A percentile compares a stretch with the other conserved stretches of the same genome.
These are phyloP conservation scores for Phytophthora pinifolia DNA, from an alignment of 352 stramenopile genomes.

Conservation along the genomic window DNA sequence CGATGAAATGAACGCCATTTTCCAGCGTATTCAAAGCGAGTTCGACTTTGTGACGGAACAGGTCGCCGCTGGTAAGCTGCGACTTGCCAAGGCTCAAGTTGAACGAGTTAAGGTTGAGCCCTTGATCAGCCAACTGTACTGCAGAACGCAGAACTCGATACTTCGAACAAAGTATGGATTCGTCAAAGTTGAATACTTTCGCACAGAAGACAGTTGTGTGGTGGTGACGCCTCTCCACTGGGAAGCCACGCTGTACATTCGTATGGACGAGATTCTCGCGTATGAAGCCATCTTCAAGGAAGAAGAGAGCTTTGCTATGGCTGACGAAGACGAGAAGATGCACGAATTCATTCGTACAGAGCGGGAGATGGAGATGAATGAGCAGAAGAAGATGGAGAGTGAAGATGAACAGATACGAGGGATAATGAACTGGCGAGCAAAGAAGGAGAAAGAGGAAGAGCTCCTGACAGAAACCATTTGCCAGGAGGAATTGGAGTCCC, in stretches of 20 bases:
- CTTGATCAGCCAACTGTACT: slow-evolving; percentile 45
- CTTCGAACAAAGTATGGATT: slow-evolving; percentile 53
- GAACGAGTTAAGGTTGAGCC: slow-evolving; percentile 22
- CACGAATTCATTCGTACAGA: slow-evolving; percentile 32
- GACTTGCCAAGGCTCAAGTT: slow-evolving; percentile 21
- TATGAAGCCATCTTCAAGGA: slow-evolving; percentile 50
- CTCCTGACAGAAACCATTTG: slow-evolving; percentile 32
- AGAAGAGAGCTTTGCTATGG: slow-evolving; percentile 49
- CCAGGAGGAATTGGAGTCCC: slow-evolving; percentile 39
- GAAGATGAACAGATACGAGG: slow-evolving; percentile 44
- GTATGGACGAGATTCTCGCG: slow-evolving; percentile 41
- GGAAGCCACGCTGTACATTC: slow-evolving; percentile 56
- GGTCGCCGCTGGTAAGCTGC: slow-evolving; percentile 6
- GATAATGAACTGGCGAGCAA: slow-evolving; percentile 41
- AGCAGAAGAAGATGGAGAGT: slow-evolving; percentile 36
- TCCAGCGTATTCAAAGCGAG: slow-evolving; percentile 37
- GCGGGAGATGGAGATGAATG: slow-evolving; percentile 15
- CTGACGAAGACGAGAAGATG: slow-evolving; percentile 33
- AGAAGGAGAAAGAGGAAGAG: slow-evolving; percentile 43
- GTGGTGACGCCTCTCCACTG: slow-evolving; percentile 46
- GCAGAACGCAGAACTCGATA: slow-evolving; percentile 34
- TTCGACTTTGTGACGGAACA: slow-evolving; percentile 23
- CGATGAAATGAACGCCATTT: slow-evolving; percentile 51
- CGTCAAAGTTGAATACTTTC: slow-evolving; percentile 47
- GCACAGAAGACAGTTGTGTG: slow-evolving; percentile 52